These are phyloP conservation scores for Globisporangium polare DNA, from an alignment of 352 stramenopile genomes.

Conservation along the genomic window DNA sequence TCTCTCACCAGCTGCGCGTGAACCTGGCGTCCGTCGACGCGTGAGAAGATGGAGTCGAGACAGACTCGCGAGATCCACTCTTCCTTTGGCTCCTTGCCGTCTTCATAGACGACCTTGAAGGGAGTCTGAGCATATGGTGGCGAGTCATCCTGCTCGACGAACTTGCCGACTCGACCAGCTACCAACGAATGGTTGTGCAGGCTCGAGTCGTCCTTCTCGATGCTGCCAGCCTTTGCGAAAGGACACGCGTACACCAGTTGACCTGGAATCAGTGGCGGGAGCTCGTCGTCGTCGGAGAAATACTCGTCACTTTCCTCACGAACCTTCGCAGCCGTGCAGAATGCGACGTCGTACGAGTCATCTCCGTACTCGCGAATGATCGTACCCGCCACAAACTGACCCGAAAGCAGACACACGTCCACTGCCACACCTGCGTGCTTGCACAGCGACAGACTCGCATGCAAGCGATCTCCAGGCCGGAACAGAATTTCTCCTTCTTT, in stretches of 20 bases:
- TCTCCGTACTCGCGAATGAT: constrained; percentile 41
- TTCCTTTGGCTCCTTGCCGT: constrained; percentile 22
- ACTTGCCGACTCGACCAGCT: constrained; percentile 25
- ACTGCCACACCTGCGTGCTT: constrained; percentile 48
- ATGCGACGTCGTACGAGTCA: constrained; percentile 38
- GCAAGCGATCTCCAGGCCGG: constrained; percentile 23
- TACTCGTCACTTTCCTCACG: constrained; percentile 35
- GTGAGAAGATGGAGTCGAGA: constrained; percentile 33
- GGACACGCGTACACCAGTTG: constrained; percentile 40
- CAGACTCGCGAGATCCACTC: constrained; percentile 29
- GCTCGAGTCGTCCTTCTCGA: not conserved
- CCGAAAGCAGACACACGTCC: constrained; percentile 30
- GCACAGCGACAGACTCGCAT: constrained; percentile 25
- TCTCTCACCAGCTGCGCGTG: constrained; percentile 33
- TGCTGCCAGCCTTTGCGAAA: constrained; percentile 7
- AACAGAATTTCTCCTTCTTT: constrained; percentile 20
- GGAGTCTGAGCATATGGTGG: constrained; percentile 18
- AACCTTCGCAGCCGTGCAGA: constrained; percentile 33
- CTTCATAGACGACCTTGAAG: constrained; percentile 31
- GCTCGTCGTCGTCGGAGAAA: constrained; percentile 37
- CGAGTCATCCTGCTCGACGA: constrained; percentile 25
- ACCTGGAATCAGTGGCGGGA: constrained; percentile 23
- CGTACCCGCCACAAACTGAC: constrained; percentile 34
- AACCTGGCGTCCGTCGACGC: constrained; percentile 25
- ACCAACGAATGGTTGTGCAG: constrained; percentile 11